phyloP scores from a whole-genome alignment of 2,329 filamentous ascomycete species.

The Sclerotinia nivalis region DNA sequence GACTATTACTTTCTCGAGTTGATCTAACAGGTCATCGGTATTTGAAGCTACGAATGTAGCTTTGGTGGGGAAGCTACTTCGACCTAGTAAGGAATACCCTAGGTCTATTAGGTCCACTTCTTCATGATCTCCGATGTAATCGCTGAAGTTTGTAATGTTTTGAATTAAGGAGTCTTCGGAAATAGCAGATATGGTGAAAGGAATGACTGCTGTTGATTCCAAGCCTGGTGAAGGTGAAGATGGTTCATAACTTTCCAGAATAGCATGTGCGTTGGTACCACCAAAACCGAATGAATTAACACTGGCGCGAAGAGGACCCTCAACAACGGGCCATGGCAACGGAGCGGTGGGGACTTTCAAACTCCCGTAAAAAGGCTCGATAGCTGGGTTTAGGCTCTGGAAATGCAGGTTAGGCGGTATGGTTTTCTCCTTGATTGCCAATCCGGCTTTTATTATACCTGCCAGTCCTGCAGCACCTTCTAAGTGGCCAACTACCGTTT shows the following conservation, averaged over 20 bases:
- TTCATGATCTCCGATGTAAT: not conserved
- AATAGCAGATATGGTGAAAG: slow-evolving; percentile 30
- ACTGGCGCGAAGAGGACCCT: slow-evolving; percentile 27
- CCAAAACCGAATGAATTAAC: slow-evolving; percentile 48
- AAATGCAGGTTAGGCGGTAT: slow-evolving; percentile 42
- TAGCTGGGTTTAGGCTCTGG: slow-evolving; percentile 42
- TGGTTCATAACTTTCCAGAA: slow-evolving; percentile 43
- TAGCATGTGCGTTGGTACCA: slow-evolving; percentile 50
- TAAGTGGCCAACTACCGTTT: slow-evolving; percentile 37
- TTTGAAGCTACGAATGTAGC: slow-evolving; percentile 25
- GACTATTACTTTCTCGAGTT: slow-evolving; percentile 13
- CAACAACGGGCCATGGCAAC: slow-evolving; percentile 38
- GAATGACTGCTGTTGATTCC: slow-evolving; percentile 1
- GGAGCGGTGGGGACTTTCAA: slow-evolving; percentile 31
- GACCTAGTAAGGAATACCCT: slow-evolving; percentile 20
- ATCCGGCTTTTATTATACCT: slow-evolving; percentile 37
- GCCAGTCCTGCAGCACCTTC: slow-evolving; percentile 40
- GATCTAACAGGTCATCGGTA: slow-evolving; percentile 17
- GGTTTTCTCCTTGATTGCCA: slow-evolving; percentile 35
- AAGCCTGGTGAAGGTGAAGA: slow-evolving; percentile 31
- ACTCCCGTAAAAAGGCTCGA: slow-evolving; percentile 30
- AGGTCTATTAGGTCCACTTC: slow-evolving; percentile 13
- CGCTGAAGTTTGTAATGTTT: slow-evolving; percentile 14
- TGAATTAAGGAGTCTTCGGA: slow-evolving; percentile 25
- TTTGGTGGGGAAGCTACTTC: slow-evolving; percentile 24